Evolutionary conservation across 306 rosid species (phyloP).

Genomic region (Arachis hypogaea): DNA sequence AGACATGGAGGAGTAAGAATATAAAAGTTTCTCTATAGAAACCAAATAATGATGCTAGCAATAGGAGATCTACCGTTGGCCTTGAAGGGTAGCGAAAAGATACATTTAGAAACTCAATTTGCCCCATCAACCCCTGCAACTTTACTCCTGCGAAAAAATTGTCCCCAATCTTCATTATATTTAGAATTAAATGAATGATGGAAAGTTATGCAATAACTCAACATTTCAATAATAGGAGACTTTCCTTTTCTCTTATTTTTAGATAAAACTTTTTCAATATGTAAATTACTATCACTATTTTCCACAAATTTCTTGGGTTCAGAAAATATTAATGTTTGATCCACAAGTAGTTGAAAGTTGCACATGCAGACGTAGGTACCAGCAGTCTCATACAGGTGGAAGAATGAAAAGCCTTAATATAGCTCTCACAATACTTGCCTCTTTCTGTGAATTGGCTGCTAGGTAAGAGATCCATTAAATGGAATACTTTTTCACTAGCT

Average conservation of each 20-base stretch:
- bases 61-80: constrained; percentile 62
- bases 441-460: constrained; percentile 72
- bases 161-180: constrained; percentile 36
- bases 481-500: constrained; percentile 96
- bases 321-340: constrained; percentile 17
- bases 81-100: constrained; percentile 86
- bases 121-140: constrained; percentile 67
- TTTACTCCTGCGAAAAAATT: constrained; percentile 61
- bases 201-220: constrained; percentile 22
- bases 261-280: constrained; percentile 1
- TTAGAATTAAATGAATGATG: constrained; percentile 11
- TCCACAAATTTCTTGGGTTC: background rate
- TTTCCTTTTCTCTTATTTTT: constrained; percentile 12
- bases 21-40: constrained; percentile 26
- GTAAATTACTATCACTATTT: background rate
- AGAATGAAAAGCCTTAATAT: constrained; percentile 31
- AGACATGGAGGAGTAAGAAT: constrained; percentile 4
- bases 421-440: constrained; percentile 60
- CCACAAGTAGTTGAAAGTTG: constrained; percentile 26
- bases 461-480: constrained; percentile 87
- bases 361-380: constrained; percentile 22
- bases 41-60: constrained; percentile 30
- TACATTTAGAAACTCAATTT: constrained; percentile 68
- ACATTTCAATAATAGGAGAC: constrained; percentile 17
- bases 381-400: constrained; percentile 22